phyloP scores from a whole-genome alignment of 2,329 filamentous ascomycete genomes.

The Pseudonectria foliicola region DNA sequence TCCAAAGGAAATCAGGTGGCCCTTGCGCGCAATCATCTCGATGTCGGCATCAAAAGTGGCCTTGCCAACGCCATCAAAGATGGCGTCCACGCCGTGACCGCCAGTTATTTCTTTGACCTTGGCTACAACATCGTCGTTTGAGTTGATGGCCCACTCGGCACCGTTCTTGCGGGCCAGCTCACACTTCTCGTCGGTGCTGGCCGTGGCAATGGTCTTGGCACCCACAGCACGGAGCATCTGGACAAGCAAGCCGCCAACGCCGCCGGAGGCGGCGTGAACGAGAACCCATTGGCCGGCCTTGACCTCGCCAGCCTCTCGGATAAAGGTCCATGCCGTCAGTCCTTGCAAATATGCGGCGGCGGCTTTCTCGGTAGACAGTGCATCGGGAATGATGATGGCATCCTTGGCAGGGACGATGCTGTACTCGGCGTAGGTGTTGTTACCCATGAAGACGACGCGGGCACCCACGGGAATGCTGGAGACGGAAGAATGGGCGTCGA shows the following conservation, averaged over 20 bases:
- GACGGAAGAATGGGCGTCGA: constrained; percentile 48
- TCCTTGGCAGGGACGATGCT: constrained; percentile 44
- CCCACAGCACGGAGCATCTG: constrained; percentile 68
- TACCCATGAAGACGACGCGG: constrained; percentile 62
- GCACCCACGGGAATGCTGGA: constrained; percentile 57
- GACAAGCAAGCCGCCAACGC: constrained; percentile 67
- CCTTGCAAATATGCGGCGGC: constrained; percentile 72
- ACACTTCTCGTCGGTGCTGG: constrained; percentile 65
- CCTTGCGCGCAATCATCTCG: constrained; percentile 68
- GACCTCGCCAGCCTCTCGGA: constrained; percentile 69
- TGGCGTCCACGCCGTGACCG: constrained; percentile 64
- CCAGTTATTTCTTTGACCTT: constrained; percentile 63
- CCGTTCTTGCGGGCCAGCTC: constrained; percentile 62
- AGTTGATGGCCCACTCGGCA: constrained; percentile 66
- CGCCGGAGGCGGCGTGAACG: constrained; percentile 79
- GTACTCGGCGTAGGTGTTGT: constrained; percentile 50
- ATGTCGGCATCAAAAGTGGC: constrained; percentile 74
- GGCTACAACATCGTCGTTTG: constrained; percentile 49
- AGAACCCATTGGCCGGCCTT: constrained; percentile 74
- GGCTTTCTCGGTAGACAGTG: constrained; percentile 52
- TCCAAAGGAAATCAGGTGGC: constrained; percentile 69
- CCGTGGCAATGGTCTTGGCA: constrained; percentile 73
- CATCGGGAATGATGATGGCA: constrained; percentile 57
- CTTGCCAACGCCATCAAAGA: constrained; percentile 84
- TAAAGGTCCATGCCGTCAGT: constrained; percentile 72